A percentile compares a stretch with the other conserved stretches of the same genome.
These are phyloP conservation scores for Lipomyces anomalus DNA, from an alignment of 805 yeast species.

Conservation along the genomic window DNA sequence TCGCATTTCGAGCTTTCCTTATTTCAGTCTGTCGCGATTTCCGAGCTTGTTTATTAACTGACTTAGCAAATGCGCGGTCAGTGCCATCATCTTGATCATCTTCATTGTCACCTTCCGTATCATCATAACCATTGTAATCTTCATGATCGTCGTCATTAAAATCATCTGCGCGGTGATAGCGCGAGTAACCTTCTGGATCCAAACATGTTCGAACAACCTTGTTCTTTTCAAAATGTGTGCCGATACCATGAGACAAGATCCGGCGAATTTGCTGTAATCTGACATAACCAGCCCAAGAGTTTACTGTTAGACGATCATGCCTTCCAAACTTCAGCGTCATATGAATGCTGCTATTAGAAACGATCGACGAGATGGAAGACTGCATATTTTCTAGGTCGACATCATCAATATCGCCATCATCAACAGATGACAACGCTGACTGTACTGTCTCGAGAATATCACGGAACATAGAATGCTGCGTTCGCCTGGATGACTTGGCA, in stretches of 20 bases:
- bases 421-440: slow-evolving; percentile 5
- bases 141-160: neutral
- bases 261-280: slow-evolving; percentile 21
- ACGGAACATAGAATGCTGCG: slow-evolving; percentile 25
- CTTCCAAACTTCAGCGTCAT: slow-evolving; percentile 22
- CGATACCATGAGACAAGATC: slow-evolving; percentile 24
- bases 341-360: slow-evolving; percentile 4
- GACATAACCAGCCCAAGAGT: slow-evolving; percentile 24
- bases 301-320: slow-evolving; percentile 11
- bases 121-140: neutral
- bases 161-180: slow-evolving; percentile 6
- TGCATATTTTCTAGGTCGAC: slow-evolving; percentile 6
- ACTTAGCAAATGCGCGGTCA: neutral
- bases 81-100: neutral
- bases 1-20: neutral
- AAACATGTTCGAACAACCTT: slow-evolving; percentile 14
- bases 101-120: neutral
- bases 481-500: slow-evolving; percentile 23
- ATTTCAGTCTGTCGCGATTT: neutral
- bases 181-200: slow-evolving; percentile 13
- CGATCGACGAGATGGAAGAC: slow-evolving; percentile 4
- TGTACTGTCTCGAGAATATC: slow-evolving; percentile 26
- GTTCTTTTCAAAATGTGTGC: slow-evolving; percentile 24
- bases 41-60: neutral
- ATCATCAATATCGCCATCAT: slow-evolving; percentile 2